phyloP scores from a whole-genome alignment of 495 filamentous ascomycete genomes.

The Xylaria castorea region DNA sequence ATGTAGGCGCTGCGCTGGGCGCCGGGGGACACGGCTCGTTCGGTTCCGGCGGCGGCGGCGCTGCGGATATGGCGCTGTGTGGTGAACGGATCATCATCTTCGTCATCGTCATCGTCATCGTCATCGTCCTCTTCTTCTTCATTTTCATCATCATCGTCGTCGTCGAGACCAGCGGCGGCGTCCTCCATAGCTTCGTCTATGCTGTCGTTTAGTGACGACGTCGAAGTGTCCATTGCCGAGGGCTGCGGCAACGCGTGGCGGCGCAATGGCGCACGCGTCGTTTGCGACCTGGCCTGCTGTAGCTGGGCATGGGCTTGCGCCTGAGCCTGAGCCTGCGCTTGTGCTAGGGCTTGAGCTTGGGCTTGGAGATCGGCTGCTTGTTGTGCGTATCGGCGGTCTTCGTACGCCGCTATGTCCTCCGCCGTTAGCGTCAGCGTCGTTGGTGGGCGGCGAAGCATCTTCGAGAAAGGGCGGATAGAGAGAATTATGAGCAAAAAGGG shows the following conservation, averaged over 20 bases:
- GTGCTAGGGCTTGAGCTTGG: conserved; percentile 28
- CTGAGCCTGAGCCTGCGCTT: conserved; percentile 36
- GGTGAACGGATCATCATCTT: conserved; percentile 39
- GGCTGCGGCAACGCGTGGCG: conserved; percentile 17
- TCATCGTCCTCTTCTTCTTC: conserved; percentile 14
- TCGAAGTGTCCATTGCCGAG: conserved; percentile 37
- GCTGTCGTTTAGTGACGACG: conserved; percentile 29
- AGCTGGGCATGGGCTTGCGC: conserved; percentile 31
- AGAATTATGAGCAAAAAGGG: neutral
- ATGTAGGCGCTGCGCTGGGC: conserved; percentile 23
- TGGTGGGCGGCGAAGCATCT: conserved; percentile 82
- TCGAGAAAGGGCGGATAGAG: neutral
- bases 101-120: conserved; percentile 29
- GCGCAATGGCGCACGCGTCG: neutral
- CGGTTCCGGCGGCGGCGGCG: conserved; percentile 14
- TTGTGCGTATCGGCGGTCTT: conserved; percentile 59
- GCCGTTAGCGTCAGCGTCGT: conserved; percentile 78
- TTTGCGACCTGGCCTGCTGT: conserved; percentile 28
- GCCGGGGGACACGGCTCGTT: conserved; percentile 23
- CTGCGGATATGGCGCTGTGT: conserved; percentile 33
- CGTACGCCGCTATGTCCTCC: conserved; percentile 79
- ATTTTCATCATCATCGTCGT: conserved; percentile 12
- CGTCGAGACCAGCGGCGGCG: conserved; percentile 1
- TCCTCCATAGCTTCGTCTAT: conserved; percentile 37
- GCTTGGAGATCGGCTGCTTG: conserved; percentile 35